Conservation (phyloP, 257 asterid species). For the Anisodus tanguticus region DNA sequence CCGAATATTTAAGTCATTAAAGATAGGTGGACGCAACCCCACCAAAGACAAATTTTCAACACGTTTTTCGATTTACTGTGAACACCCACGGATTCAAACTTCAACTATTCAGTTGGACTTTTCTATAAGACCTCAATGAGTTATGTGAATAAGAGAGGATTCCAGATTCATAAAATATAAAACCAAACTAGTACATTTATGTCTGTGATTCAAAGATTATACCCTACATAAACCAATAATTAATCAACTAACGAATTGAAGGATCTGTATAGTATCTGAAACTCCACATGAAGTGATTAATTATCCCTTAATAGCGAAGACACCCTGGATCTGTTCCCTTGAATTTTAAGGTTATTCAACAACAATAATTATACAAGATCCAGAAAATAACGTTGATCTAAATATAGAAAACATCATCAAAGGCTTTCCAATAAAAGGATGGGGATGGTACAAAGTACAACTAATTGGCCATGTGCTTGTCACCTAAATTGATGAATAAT, state of each 20-base stretch:
- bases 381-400: conserved; percentile 2
- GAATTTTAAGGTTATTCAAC: conserved; percentile 6
- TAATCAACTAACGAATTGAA: not conserved
- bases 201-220: not conserved
- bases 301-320: conserved; percentile 14
- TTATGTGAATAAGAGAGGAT: not conserved
- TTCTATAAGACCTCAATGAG: not conserved
- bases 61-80: too few relatives aligned
- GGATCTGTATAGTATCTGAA: not conserved
- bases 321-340: conserved; percentile 24
- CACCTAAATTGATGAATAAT: conserved; percentile 38
- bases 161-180: not conserved
- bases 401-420: conserved; percentile 15
- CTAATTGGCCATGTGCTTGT: conserved; percentile 40
- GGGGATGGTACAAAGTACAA: conserved; percentile 30
- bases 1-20: too few relatives aligned
- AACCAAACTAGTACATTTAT: not conserved
- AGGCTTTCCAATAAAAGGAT: not conserved
- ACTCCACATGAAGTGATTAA: conserved; percentile 20
- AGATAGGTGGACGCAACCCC: too few relatives aligned
- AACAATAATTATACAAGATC: conserved; percentile 23
- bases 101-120: not conserved
- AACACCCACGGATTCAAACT: not conserved
- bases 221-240: not conserved
- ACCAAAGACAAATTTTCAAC: too few relatives aligned